Evolutionary conservation across 78 protist species (phyloP), one percentile per base, ranked within the genome.

Genomic region (Dictyostelium intermedium): DNA sequence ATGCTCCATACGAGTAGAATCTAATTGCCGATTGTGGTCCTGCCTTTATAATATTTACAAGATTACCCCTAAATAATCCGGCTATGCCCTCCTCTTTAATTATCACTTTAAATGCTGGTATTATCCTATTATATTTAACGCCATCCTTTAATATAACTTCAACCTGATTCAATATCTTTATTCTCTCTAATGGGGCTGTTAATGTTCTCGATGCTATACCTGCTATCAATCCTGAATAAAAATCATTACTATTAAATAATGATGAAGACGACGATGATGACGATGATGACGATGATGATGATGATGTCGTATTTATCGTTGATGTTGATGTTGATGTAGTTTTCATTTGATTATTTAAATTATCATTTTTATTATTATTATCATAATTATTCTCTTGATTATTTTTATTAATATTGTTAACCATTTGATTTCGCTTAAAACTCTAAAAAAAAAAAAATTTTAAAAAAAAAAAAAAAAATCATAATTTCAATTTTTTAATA

Each of bases 151-250:
- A 13, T 34, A 34, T 18, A 1, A 72, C 43, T 5, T 35, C 79
- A 79, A 89, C 82, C 50, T 93, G 96, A 77, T 82, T 85, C 50
- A 93, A 66, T 43, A 76, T 60, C 56, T 82, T 81, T 39, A 93
- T 18, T 73, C 93, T 45, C 13, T 93, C 96, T 13, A 93, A 60
- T 30, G 96, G 96, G 85, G 96, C 96, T 13, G 96, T 93, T 9
- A 85, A 32, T 34, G 96, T 93, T 69, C 96, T 78, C 10, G 86
- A 73, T 9, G 77, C 50, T 16, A 87, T 87, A 81, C 96, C 96
- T 27, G 96, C 93, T 27, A 91, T 37, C 1, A 72, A 82, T 30
- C 96, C 79, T 72, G 79, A 72, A 72, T 30, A 72, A 72, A 72
- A 72, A 18, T 72, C 79, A 34, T 72, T 72, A 72, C 79, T 72